Conservation (phyloP, 2,329 filamentous ascomycete genomes). For the Monosporascus sp. region DNA sequence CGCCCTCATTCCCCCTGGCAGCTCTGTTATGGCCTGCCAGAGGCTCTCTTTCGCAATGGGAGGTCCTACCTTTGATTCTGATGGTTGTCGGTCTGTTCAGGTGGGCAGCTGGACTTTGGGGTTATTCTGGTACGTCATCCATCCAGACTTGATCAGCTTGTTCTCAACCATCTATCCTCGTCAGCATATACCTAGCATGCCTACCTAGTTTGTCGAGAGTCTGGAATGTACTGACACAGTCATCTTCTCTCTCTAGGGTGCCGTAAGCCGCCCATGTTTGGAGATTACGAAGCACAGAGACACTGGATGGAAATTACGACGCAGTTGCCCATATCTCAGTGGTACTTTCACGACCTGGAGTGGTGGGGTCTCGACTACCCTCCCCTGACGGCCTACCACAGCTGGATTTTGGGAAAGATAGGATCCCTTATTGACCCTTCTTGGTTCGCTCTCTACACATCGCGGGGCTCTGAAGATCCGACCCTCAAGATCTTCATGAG, state of each 20-base stretch:
- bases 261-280: slow-evolving; percentile 80
- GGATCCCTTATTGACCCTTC: slow-evolving; percentile 70
- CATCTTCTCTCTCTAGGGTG: slow-evolving; percentile 49
- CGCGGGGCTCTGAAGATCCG: slow-evolving; percentile 74
- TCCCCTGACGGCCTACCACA: slow-evolving; percentile 95
- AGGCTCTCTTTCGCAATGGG: slow-evolving; percentile 82
- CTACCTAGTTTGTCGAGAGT: no score
- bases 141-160: no score
- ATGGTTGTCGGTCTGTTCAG: slow-evolving; percentile 89
- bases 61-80: slow-evolving; percentile 78
- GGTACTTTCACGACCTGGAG: slow-evolving; percentile 95
- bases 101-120: slow-evolving; percentile 90
- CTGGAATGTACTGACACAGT: slow-evolving; percentile 6
- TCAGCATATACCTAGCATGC: no score
- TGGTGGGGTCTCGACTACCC: slow-evolving; percentile 99
- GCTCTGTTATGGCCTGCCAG: slow-evolving; percentile 93
- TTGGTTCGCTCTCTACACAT: slow-evolving; percentile 84
- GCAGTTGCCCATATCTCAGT: slow-evolving; percentile 82
- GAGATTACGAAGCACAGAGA: slow-evolving; percentile 94
- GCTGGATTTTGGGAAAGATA: slow-evolving; percentile 87
- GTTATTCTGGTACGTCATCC: slow-evolving; percentile 70
- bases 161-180: no score
- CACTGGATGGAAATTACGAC: slow-evolving; percentile 99
- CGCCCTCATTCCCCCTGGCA: slow-evolving; percentile 81
- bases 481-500: slow-evolving; percentile 93